These are phyloP conservation scores for Scutellaria baicalensis DNA, from an alignment of 257 asterid genomes.

Conservation along the genomic window DNA sequence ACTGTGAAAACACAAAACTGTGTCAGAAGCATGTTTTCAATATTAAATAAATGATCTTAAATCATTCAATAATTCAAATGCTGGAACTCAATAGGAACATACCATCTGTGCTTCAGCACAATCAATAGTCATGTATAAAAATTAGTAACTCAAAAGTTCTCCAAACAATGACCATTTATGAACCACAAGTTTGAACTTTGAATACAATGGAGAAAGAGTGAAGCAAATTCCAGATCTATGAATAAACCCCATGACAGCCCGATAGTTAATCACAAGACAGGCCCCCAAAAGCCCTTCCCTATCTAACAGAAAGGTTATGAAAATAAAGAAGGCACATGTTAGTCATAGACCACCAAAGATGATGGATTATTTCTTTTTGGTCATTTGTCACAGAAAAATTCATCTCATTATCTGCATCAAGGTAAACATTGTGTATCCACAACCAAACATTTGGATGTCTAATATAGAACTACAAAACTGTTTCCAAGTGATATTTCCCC, in stretches of 20 bases:
- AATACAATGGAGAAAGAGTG: neutral
- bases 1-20: slow-evolving; percentile 34
- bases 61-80: neutral
- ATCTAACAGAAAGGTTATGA: neutral
- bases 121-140: neutral
- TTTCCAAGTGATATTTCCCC: neutral
- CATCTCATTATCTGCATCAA: neutral
- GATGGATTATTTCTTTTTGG: neutral
- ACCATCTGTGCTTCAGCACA: neutral
- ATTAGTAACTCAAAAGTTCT: neutral
- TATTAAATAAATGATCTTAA: neutral
- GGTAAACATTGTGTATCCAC: neutral
- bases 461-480: neutral
- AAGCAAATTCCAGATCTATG: neutral
- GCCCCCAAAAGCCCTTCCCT: neutral
- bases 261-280: neutral
- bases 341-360: neutral
- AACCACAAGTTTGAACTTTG: neutral
- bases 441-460: neutral
- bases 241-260: neutral
- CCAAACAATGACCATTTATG: neutral
- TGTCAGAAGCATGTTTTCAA: slow-evolving; percentile 18
- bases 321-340: neutral
- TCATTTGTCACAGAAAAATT: neutral
- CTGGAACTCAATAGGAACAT: neutral